phyloP scores from a whole-genome alignment of 2,329 filamentous ascomycete species.

The Teratosphaeria zuluensis region DNA sequence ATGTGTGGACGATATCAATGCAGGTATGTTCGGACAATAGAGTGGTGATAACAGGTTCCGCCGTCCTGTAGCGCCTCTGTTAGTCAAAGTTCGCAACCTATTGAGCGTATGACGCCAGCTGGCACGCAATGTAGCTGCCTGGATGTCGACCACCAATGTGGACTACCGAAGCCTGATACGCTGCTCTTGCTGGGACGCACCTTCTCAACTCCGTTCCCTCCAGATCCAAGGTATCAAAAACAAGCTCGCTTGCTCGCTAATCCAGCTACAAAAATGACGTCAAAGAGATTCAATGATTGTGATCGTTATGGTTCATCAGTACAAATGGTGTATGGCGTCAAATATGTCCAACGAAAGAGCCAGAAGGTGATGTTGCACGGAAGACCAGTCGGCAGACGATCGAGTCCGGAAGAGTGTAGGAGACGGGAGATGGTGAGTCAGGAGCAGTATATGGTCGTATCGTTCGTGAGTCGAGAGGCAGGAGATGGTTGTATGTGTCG shows the following conservation, averaged over 20 bases:
- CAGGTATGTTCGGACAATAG: neutral
- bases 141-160: neutral
- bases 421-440: neutral
- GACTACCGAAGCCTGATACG: neutral
- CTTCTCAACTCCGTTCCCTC: constrained; percentile 6
- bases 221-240: constrained; percentile 6
- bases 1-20: neutral
- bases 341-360: constrained; percentile 11
- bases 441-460: neutral
- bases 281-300: constrained; percentile 37
- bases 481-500: neutral
- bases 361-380: constrained; percentile 3
- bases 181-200: neutral
- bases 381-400: neutral
- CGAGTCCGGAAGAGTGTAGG: neutral
- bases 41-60: neutral
- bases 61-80: neutral
- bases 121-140: neutral
- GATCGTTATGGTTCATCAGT: constrained; percentile 27
- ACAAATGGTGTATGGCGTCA: constrained; percentile 6
- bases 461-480: neutral
- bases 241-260: constrained; percentile 12
- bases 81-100: neutral
- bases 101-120: neutral
- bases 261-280: constrained; percentile 18